Base-by-base conservation (phyloP, 805 yeast genomes). In the Naumovozyma castellii region DNA sequence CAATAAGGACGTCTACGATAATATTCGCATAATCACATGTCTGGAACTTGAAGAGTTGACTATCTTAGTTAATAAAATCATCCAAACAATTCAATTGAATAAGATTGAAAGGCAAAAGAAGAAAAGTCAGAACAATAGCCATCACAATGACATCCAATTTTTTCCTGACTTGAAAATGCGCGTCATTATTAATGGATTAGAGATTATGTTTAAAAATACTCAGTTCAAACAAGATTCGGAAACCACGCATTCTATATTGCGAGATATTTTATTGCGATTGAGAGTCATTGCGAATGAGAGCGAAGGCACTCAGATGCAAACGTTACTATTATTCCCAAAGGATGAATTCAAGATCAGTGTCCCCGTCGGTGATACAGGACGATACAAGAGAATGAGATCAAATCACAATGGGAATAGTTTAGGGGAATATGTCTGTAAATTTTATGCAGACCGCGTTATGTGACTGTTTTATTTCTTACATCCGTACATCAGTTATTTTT, bases 181-280 rank as follows among this genome's bases (percentile, higher is more conserved):
- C 8, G 27, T 53, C 6, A 30, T 52, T 5, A 39, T 58, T 5
- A 49, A 51, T 17, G 61, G 61, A 1, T 38, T 57, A 13, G 59
- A 56, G 19, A 47, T 50, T 13, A 57, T 57, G 54, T 56, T 51
- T 34, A 45, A 51, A 22, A 57, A 55, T 43, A 44, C 57, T 1
- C 53, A 47, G 14, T 38, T 51, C 19, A 44, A 38, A 8, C 47
- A 49, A 19, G 29, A 51, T 0, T 39, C 45, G 16, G 41, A 38
- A 14, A 44, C 37, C 6, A 43, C 56, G 6, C 61, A 59, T 30
- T 33, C 43, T 12, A 30, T 49, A 18, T 34, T 59, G n/a, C 50
- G 52, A 10, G 49, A 50, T 12, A 22, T 41, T 1, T 37, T 59
- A 22, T 39, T 59, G 10, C 49, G 46, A 25, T 25, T 59, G 6